These are phyloP conservation scores for Ashbya aceris DNA, from an alignment of 1,139 yeast species.

Conservation along the genomic window DNA sequence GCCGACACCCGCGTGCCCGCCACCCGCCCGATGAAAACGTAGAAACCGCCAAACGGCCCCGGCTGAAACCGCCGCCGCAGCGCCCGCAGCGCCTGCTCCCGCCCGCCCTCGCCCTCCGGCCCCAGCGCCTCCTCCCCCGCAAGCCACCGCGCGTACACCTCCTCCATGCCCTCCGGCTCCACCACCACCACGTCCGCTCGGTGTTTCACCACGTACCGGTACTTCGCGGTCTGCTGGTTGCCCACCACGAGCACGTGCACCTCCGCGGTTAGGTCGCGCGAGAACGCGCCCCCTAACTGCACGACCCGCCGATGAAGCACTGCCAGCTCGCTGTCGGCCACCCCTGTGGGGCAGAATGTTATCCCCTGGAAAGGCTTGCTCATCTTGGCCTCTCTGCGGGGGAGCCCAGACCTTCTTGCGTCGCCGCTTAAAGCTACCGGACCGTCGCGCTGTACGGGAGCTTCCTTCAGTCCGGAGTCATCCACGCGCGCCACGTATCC, in stretches of 20 bases:
- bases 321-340: conserved; percentile 17
- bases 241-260: conserved; percentile 25
- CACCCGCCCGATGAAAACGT: conserved; percentile 26
- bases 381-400: not conserved
- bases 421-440: no score
- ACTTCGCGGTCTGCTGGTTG: conserved; percentile 20
- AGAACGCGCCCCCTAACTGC: conserved; percentile 26
- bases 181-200: conserved; percentile 25
- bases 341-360: conserved; percentile 26
- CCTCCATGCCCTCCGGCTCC: conserved; percentile 14
- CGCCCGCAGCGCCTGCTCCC: conserved; percentile 15
- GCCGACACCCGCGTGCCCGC: conserved; percentile 8
- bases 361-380: conserved; percentile 26
- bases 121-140: conserved; percentile 23
- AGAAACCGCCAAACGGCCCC: conserved; percentile 19
- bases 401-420: no score
- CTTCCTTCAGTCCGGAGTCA: no score
- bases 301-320: conserved; percentile 18
- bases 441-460: no score
- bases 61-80: conserved; percentile 15
- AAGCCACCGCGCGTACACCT: conserved; percentile 25
- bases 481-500: no score
- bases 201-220: conserved; percentile 21
- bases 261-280: conserved; percentile 22
- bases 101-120: conserved; percentile 3